Base-by-base conservation (phyloP, 306 rosid genomes). In the Acacia confusa region DNA sequence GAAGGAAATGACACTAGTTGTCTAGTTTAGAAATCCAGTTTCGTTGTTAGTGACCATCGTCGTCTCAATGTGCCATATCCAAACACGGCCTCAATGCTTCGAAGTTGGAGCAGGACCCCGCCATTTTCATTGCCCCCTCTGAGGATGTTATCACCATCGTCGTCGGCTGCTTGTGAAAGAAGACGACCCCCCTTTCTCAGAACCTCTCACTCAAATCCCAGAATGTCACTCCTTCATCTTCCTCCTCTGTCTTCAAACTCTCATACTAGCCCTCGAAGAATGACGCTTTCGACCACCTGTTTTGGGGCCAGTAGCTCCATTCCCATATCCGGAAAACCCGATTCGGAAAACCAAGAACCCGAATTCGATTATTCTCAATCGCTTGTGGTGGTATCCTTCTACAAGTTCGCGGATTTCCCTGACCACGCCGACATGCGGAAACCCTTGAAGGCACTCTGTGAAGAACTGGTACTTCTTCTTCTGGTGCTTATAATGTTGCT, bases 341-440 rank as follows among this genome's bases (percentile, higher is more conserved):
- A 41, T 44, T 6, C 61, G 38, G 28, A 36, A 61, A 52, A 36
- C 36, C 60, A 60, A 44, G 81, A 83, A 60, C 38, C 82, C 64
- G 76, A 85, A 32, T 78, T 79, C 27, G 82, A 75, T 58, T 75
- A 65, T 0, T 55, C 82, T 2, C 40, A 68, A 6, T 36, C 87
- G 53, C 97, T 95, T 10, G 91, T 95, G 3, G 99, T 93, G 6
- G 94, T 95, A 76, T 93, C 98, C 41, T 95, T 95, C 86, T 95
- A 95, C 89, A 93, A 93, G 84, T 95, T 95, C 66, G 94, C 97
- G 0, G 89, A 93, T 82, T 93, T 93, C 30, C 88, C 87, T 1
- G 98, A 93, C 80, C 92, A 89, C 85, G 98, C 94, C 16, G 58
- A 72, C 28, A 3, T 92, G 67, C 88, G 97, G n/a, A 84, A 67